These are phyloP conservation scores for Ceratobasidium sp. DNA, from an alignment of 1,284 basidiomycete genomes.

Conservation along the genomic window DNA sequence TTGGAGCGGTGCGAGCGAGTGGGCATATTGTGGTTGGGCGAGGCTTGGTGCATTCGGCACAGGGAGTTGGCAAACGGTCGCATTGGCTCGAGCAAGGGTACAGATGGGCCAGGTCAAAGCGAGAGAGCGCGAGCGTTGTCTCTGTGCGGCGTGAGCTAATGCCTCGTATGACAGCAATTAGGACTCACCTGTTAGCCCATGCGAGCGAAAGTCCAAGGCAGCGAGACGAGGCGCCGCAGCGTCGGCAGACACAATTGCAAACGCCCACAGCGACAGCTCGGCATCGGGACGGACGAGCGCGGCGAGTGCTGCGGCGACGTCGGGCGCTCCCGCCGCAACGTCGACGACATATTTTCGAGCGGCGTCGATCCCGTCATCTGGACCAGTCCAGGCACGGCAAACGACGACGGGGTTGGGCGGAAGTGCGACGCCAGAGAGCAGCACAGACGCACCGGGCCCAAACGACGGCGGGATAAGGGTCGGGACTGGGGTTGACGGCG, in stretches of 20 bases:
- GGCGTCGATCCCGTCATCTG: constrained; percentile 63
- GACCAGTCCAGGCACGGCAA: constrained; percentile 42
- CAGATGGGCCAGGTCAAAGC: constrained; percentile 27
- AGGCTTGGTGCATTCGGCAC: constrained; percentile 43
- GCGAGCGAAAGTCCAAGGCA: constrained; percentile 29
- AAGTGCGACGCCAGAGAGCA: constrained; percentile 23
- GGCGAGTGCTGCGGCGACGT: constrained; percentile 25
- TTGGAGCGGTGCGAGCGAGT: constrained; percentile 3
- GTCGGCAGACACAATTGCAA: constrained; percentile 31
- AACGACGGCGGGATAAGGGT: constrained; percentile 25
- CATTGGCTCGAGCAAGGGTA: constrained; percentile 35
- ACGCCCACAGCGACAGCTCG: constrained; percentile 37
- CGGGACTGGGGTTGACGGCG: constrained; percentile 43
- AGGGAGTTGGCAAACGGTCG: constrained; percentile 1
- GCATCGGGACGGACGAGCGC: constrained; percentile 31
- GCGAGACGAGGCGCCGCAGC: constrained; percentile 24
- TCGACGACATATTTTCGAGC: constrained; percentile 66
- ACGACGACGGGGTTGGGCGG: constrained; percentile 30
- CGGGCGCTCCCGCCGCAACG: constrained; percentile 37
- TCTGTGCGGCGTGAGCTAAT: constrained; percentile 27
- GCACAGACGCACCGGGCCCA: not conserved
- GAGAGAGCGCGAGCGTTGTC: constrained; percentile 14
- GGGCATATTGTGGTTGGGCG: constrained; percentile 30
- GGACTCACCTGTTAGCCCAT: constrained; percentile 36
- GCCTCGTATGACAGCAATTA: not conserved